Evolutionary conservation across 2,329 filamentous ascomycete genomes (phyloP).

Genomic region (Ceratocystis alfenasii): DNA sequence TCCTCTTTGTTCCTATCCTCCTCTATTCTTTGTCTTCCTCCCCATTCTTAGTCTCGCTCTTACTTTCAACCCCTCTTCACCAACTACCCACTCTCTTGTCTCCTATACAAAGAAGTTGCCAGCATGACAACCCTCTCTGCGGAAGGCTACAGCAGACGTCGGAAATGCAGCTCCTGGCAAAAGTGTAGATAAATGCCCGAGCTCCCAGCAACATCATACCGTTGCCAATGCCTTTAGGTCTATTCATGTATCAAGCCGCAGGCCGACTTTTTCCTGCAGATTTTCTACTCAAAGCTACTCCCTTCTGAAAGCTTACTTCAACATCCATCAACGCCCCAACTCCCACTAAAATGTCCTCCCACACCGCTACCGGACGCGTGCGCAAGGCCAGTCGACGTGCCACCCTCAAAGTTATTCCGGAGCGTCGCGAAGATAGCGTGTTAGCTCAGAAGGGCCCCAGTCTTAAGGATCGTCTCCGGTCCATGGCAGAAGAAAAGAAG

Average conservation of each 20-base stretch:
- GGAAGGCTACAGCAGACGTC: neutral
- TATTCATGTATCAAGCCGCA: too few relatives aligned
- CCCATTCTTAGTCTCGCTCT: neutral
- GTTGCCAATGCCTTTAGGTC: too few relatives aligned
- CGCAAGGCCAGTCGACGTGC: conserved; percentile 2
- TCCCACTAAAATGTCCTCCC: neutral
- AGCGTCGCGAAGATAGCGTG: conserved; percentile 6
- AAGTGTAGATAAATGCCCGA: too few relatives aligned
- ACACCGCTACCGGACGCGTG: neutral
- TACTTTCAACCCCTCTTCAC: neutral
- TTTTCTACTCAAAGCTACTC: neutral
- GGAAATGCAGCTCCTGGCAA: neutral
- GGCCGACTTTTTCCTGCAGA: neutral
- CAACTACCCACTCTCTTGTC: neutral
- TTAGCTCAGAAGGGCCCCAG: neutral
- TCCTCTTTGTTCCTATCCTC: neutral
- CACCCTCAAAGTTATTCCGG: conserved; percentile 8
- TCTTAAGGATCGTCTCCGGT: conserved; percentile 25
- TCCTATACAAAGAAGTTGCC: neutral
- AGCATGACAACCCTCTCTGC: neutral
- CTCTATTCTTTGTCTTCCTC: neutral
- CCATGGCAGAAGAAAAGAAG: conserved; percentile 36
- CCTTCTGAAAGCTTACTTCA: neutral
- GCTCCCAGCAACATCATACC: too few relatives aligned
- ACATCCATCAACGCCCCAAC: neutral